Evolutionary conservation across 2,329 filamentous ascomycete species (phyloP).

Genomic region (Hansfordia pulvinata): DNA sequence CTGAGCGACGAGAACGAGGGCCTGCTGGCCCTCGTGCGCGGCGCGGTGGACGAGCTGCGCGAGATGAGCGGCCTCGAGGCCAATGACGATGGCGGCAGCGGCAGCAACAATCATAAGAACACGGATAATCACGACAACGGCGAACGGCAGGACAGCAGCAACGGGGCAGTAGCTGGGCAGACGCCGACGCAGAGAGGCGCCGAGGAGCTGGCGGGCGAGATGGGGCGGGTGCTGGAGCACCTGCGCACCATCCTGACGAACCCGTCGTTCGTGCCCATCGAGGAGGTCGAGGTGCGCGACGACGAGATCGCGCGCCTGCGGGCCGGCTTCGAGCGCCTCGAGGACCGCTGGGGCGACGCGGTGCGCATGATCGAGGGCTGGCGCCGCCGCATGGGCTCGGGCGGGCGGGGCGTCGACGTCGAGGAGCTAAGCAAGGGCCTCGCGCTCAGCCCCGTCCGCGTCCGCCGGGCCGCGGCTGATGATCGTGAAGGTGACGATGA

Average conservation of each 20-base stretch:
- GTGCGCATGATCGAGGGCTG: constrained; percentile 85
- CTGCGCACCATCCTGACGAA: constrained; percentile 79
- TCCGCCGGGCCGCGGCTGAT: constrained; percentile 31
- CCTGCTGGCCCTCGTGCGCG: constrained; percentile 57
- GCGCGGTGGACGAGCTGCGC: constrained; percentile 57
- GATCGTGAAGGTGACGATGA: no score
- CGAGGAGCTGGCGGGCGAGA: constrained; percentile 59
- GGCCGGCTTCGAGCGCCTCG: constrained; percentile 87
- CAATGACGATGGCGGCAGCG: constrained; percentile 13
- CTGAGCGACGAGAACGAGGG: constrained; percentile 88
- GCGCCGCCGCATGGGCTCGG: constrained; percentile 66
- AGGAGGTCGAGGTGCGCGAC: constrained; percentile 86
- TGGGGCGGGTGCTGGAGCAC: constrained; percentile 68
- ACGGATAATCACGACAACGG: no score
- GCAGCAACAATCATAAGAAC: no score
- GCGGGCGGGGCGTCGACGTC: constrained; percentile 55
- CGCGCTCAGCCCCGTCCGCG: constrained; percentile 43
- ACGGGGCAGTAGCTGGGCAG: constrained; percentile 2
- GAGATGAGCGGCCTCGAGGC: constrained; percentile 49
- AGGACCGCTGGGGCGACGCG: constrained; percentile 78
- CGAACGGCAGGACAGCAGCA: no score
- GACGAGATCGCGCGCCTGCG: constrained; percentile 77
- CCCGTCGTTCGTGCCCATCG: constrained; percentile 88
- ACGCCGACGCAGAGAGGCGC: constrained; percentile 22
- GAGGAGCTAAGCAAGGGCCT: constrained; percentile 57